phyloP scores from a whole-genome alignment of 345 rosid genomes.

The Lepidium sativum region DNA sequence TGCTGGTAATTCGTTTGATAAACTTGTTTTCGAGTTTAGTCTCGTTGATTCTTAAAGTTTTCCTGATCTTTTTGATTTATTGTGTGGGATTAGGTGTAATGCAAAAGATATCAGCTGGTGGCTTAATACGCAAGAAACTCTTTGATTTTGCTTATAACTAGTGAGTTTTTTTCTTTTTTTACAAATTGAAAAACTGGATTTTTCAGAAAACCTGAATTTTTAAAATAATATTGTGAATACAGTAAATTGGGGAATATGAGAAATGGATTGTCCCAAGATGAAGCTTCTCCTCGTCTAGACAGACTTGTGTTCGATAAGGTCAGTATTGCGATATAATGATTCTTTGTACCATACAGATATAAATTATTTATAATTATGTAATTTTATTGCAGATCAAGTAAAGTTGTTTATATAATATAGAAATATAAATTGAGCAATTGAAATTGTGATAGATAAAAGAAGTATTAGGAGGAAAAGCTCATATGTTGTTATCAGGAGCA shows the following conservation, averaged over 20 bases:
- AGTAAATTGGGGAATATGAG: constrained; percentile 73
- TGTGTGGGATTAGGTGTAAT: constrained; percentile 49
- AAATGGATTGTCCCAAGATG: constrained; percentile 69
- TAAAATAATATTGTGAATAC: constrained; percentile 14
- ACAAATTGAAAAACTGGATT: neutral
- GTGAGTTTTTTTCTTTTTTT: constrained; percentile 40
- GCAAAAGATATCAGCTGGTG: constrained; percentile 58
- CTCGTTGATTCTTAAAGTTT: neutral
- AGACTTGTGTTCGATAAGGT: constrained; percentile 80
- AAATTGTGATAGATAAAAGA: constrained; percentile 48
- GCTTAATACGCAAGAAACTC: constrained; percentile 50
- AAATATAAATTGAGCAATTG: neutral
- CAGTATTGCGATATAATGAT: neutral
- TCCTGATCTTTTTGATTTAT: neutral
- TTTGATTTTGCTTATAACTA: constrained; percentile 73
- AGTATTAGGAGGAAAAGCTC: constrained; percentile 77
- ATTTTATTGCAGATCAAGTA: too few relatives aligned
- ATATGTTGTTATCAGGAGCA: constrained; percentile 77
- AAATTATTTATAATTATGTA: too few relatives aligned
- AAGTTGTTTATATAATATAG: neutral
- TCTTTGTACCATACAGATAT: too few relatives aligned
- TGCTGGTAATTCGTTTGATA: constrained; percentile 36
- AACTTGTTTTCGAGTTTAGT: neutral
- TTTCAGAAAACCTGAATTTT: neutral
- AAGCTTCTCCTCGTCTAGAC: constrained; percentile 80